Evolutionary conservation across 768 basidiomycete genomes (phyloP).

Genomic region (Suillus subaureus): DNA sequence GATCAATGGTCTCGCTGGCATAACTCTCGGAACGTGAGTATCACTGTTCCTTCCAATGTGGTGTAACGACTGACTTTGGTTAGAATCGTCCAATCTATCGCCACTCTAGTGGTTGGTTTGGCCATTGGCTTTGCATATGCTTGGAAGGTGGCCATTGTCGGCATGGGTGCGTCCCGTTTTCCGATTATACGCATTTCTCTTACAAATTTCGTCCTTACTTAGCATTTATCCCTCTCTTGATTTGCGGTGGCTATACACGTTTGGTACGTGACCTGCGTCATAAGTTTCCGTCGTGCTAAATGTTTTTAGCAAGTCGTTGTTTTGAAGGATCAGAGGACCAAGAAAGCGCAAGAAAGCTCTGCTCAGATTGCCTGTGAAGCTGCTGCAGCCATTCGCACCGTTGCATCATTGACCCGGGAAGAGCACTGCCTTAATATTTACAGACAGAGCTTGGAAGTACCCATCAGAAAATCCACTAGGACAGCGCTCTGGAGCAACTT

Average conservation of each 20-base stretch:
- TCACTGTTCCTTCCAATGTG: neutral
- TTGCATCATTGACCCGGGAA: conserved; percentile 86
- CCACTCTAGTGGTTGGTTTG: conserved; percentile 70
- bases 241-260: conserved; percentile 81
- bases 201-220: neutral
- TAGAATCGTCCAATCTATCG: conserved; percentile 74
- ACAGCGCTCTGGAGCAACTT: conserved; percentile 64
- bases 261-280: conserved; percentile 47
- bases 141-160: conserved; percentile 81
- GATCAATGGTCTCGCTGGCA: conserved; percentile 83
- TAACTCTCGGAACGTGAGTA: conserved; percentile 78
- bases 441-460: conserved; percentile 68
- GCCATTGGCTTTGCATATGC: conserved; percentile 77
- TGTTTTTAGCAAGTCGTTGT: conserved; percentile 71
- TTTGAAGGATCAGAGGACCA: conserved; percentile 83
- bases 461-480: conserved; percentile 63
- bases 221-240: conserved; percentile 69
- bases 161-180: conserved; percentile 55
- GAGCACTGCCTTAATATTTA: conserved; percentile 72
- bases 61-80: neutral
- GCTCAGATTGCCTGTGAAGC: conserved; percentile 93
- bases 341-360: conserved; percentile 73
- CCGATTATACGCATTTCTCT: neutral
- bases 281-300: neutral
- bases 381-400: conserved; percentile 86